Evolutionary conservation across 768 basidiomycete genomes (phyloP).

Genomic region (Lyophyllum shimeji): DNA sequence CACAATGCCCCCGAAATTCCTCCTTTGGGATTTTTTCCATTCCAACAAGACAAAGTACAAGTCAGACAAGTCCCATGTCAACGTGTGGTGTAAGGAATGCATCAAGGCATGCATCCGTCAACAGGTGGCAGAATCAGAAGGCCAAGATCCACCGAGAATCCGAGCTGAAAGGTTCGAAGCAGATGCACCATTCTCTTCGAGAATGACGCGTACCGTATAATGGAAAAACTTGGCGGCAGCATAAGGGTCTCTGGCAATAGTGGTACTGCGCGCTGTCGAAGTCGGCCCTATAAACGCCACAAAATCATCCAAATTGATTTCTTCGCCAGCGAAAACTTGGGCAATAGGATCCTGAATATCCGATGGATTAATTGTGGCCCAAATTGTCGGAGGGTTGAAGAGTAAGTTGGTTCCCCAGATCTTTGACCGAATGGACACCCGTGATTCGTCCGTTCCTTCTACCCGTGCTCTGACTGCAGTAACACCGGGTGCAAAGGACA

Average conservation of each 20-base stretch:
- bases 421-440: constrained; percentile 23
- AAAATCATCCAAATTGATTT: constrained; percentile 44
- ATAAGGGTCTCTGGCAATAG: constrained; percentile 38
- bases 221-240: constrained; percentile 43
- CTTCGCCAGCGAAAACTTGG: constrained; percentile 39
- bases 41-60: neutral
- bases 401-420: constrained; percentile 35
- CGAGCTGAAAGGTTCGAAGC: neutral
- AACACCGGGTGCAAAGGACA: too few species aligned
- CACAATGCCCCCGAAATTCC: constrained; percentile 4
- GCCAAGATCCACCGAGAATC: neutral
- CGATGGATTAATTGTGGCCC: constrained; percentile 43
- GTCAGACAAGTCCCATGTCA: neutral
- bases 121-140: neutral
- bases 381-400: constrained; percentile 32
- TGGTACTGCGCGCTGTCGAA: constrained; percentile 13
- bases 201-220: constrained; percentile 17
- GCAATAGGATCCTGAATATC: constrained; percentile 44
- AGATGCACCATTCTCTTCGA: neutral
- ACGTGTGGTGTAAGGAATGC: neutral
- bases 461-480: constrained; percentile 23
- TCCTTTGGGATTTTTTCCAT: neutral
- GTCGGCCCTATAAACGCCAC: constrained; percentile 21
- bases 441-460: constrained; percentile 31
- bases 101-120: neutral